These are phyloP conservation scores for Calonectria naviculata DNA, from an alignment of 2,329 filamentous ascomycete species.

Conservation along the genomic window DNA sequence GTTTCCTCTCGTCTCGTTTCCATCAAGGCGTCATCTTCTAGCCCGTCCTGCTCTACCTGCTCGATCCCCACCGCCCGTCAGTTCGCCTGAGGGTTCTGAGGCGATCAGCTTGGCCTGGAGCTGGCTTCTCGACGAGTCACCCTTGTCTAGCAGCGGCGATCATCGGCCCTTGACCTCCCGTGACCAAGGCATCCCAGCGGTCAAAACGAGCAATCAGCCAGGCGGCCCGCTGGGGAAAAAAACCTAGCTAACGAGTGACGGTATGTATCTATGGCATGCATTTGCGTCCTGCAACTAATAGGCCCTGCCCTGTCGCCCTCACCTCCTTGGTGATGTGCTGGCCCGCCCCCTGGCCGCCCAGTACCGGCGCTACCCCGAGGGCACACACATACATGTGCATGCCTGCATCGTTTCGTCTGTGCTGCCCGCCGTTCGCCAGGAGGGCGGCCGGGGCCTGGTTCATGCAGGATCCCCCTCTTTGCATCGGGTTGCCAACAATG, in stretches of 20 bases:
- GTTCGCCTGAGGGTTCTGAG: conserved; percentile 24
- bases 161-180: conserved; percentile 39
- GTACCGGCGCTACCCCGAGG: conserved; percentile 21
- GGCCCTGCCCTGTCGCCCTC: conserved; percentile 33
- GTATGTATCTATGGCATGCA: conserved; percentile 46
- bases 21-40: conserved; percentile 9
- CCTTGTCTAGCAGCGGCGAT: conserved; percentile 41
- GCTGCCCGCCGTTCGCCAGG: conserved; percentile 29
- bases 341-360: conserved; percentile 28
- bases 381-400: conserved; percentile 12
- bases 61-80: conserved; percentile 24
- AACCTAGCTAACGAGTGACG: conserved; percentile 38
- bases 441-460: conserved; percentile 39
- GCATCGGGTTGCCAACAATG: conserved; percentile 40
- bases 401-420: conserved; percentile 27
- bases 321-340: conserved; percentile 36
- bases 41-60: conserved; percentile 21
- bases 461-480: conserved; percentile 42
- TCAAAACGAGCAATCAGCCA: conserved; percentile 34
- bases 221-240: conserved; percentile 21
- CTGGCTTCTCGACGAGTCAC: conserved; percentile 22
- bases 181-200: conserved; percentile 38
- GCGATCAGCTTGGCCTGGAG: conserved; percentile 28
- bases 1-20: conserved; percentile 22
- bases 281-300: conserved; percentile 45